These are phyloP conservation scores for Akanthomyces uredinophilus DNA, from an alignment of 2,329 filamentous ascomycete species.

Conservation along the genomic window DNA sequence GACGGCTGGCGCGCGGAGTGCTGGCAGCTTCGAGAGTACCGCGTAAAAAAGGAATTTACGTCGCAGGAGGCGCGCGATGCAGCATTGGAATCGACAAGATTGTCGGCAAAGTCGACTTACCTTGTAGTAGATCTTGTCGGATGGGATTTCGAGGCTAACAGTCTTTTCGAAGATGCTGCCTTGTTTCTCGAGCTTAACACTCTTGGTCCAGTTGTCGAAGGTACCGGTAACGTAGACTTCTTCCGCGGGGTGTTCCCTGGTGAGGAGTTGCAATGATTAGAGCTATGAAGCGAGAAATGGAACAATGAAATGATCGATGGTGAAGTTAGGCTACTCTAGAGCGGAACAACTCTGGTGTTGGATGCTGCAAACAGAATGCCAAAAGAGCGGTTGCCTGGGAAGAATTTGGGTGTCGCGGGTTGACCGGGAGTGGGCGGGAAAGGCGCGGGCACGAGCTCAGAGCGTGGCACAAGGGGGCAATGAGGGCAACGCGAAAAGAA, in stretches of 20 bases:
- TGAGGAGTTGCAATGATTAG: constrained; percentile 5
- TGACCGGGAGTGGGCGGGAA: constrained; percentile 1
- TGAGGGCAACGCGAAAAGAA: constrained; percentile 13
- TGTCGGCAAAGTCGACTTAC: constrained; percentile 44
- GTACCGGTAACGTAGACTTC: constrained; percentile 94
- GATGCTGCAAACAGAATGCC: constrained; percentile 8
- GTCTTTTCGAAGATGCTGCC: constrained; percentile 73
- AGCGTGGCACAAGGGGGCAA: constrained; percentile 6
- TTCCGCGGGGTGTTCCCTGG: constrained; percentile 74
- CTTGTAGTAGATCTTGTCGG: constrained; percentile 89
- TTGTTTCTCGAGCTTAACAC: constrained; percentile 72
- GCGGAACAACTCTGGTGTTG: background rate
- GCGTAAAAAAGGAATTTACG: background rate
- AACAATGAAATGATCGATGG: background rate
- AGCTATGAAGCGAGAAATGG: background rate
- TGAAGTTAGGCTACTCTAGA: background rate
- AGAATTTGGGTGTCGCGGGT: constrained; percentile 1
- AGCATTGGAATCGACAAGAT: background rate
- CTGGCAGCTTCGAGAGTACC: background rate
- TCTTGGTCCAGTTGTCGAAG: constrained; percentile 92
- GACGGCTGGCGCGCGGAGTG: background rate
- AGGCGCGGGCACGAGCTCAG: background rate
- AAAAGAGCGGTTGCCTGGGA: constrained; percentile 7
- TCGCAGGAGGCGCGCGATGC: background rate
- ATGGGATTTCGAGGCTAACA: constrained; percentile 62